A percentile compares a stretch with the other conserved stretches of the same genome.
phyloP scores from a whole-genome alignment of 306 rosid species.

The Quercus wislizeni region DNA sequence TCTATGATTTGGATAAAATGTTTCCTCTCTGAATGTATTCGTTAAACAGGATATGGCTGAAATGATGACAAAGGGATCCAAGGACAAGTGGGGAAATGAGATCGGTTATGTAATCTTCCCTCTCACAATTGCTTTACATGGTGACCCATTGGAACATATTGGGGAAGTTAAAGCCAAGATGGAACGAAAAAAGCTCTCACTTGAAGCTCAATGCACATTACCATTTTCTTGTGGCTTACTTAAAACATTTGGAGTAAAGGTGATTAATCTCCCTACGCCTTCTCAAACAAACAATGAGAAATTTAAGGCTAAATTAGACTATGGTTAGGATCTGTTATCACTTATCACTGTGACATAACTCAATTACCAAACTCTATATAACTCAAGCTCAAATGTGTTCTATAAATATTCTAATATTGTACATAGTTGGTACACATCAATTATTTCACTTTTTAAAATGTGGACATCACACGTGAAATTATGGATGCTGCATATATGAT shows the following conservation, averaged over 20 bases:
- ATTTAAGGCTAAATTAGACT: background rate
- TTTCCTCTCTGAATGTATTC: background rate
- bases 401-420: no score
- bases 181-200: constrained; percentile 59
- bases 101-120: constrained; percentile 51
- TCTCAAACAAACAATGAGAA: no score
- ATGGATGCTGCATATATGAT: no score
- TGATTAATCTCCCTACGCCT: background rate
- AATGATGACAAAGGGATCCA: constrained; percentile 60
- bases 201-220: constrained; percentile 44
- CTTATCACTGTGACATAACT: no score
- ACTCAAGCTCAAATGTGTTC: no score
- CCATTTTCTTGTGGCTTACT: constrained; percentile 11
- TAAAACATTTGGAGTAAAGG: constrained; percentile 49
- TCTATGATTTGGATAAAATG: no score
- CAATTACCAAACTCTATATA: no score
- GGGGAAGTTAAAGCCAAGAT: constrained; percentile 46
- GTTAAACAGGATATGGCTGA: constrained; percentile 51
- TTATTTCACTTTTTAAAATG: no score
- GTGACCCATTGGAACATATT: constrained; percentile 53
- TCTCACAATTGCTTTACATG: constrained; percentile 33
- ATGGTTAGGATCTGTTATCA: background rate
- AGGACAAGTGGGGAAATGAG: constrained; percentile 58
- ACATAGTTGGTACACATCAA: no score
- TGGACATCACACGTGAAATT: no score